phyloP scores from a whole-genome alignment of 257 asterid species.

The Solanum rostratum region DNA sequence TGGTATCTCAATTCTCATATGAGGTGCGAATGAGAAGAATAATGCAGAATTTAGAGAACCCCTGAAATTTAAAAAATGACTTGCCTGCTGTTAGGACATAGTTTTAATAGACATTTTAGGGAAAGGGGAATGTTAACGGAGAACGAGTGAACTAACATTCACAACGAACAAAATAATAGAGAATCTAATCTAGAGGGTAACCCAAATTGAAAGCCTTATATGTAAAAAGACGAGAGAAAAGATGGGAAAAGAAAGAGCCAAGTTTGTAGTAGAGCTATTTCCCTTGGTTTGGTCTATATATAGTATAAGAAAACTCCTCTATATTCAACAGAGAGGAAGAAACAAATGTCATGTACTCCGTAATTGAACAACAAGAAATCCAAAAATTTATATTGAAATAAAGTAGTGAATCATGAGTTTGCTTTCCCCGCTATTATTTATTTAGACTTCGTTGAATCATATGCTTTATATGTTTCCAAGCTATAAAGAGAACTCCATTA shows the following conservation, averaged over 20 bases:
- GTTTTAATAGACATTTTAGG: background rate
- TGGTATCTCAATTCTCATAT: background rate
- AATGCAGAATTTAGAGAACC: background rate
- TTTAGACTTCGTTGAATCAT: background rate
- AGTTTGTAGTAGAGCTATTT: background rate
- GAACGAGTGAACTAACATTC: background rate
- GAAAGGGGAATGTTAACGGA: background rate
- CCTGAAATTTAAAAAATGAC: background rate
- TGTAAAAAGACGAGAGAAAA: background rate
- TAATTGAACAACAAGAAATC: background rate
- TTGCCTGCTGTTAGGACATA: background rate
- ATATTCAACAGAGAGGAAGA: background rate
- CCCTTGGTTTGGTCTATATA: background rate
- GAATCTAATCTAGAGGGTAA: background rate
- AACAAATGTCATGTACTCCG: background rate
- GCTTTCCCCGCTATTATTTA: background rate
- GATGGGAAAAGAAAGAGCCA: background rate
- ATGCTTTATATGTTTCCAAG: background rate
- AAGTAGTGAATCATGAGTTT: background rate
- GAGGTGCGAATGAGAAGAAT: background rate
- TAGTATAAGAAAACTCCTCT: background rate
- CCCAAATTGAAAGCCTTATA: background rate
- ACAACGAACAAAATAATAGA: background rate
- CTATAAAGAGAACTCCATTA: background rate
- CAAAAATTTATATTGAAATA: background rate